Evolutionary conservation across 352 stramenopile genomes (phyloP), one percentile per base, ranked within the genome.

Genomic region (Globisporangium orthogonon): DNA sequence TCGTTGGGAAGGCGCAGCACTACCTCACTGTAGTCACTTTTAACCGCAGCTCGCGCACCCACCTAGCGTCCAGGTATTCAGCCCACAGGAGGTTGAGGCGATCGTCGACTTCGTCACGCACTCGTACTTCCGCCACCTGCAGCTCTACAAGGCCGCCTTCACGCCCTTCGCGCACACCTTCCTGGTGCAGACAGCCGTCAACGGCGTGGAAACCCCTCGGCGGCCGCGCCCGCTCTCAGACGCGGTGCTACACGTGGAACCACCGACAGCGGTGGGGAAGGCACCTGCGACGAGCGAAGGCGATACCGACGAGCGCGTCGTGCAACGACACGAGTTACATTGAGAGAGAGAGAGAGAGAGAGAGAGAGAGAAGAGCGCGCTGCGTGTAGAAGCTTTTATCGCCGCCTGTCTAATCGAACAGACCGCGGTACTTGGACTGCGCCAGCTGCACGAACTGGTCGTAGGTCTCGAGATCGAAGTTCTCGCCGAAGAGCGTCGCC

Each of bases 131-230:
- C 76, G 84, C 28, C 82, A 92, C 51, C 86, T 89, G 23, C 66
- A 82, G 51, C 70, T 92, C 31, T 89, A 94, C 73, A 90, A 92
- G 67, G 75, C 64, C 59, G 76, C 89, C 60, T 94, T 78, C 71
- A 91, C 82, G 31, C 78, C 78, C 7, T 79, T 78, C 58, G 63
- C 71, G 35, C 78, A 83, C 52, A 65, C 74, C 9, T 67, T 87
- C 18, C 40, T 88, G 23, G 60, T 76, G 9, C 78, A 89, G 60
- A 54, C 63, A 11, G 52, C 75, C 5, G 60, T 75, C 39, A 81
- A 79, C 41, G 69, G 62, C 37, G 60, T 89, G 17, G 62, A 91
- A 60, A 65, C 54, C 1, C 76, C 81, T 7, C 58, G 54, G 17
- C 55, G 37, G 17, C 65, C 72, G 14, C 61, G 66, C 18, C 69